Base-by-base conservation (phyloP, 257 asterid genomes). In the Ligustrum vulgare region DNA sequence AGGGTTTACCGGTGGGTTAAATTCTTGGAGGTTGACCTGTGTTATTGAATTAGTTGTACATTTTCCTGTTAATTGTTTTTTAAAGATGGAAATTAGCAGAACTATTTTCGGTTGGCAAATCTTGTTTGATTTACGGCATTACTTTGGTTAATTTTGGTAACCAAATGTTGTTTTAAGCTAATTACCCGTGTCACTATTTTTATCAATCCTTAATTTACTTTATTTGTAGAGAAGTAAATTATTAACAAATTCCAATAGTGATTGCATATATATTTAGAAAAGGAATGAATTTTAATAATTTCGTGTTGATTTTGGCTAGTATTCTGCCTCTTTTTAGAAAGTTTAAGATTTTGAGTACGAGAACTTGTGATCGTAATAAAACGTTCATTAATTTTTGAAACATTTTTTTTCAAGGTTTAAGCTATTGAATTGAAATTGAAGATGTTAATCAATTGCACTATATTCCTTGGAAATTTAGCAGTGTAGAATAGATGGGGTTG, bases 21-120 rank as follows among this genome's bases (percentile, higher is more conserved):
- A 69, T 79, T 49, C 71, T 69, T 71, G 51, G 62, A 51, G 71
- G 77, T 65, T 76, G 67, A 82, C 86, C 83, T 77, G 78, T 76
- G 79, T 74, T 78, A 51, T 64, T 73, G 84, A 22, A 60, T 23
- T 23, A 22, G 67, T 76, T 75, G 70, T 86, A 85, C 86, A 78
- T 89, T 88, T 60, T 18, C 8, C 65, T 66, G 76, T 67, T 69
- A 71, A 10, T 60, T 72, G 79, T 20, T 70, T 72, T 67, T 62
- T 74, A 36, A 32, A 58, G 75, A 39, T 72, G 74, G n/a, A 78
- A 8, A 33, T 77, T 72, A 65, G 72, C 77, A 72, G 45, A 71
- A 18, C 39, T 73, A 28, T 65, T 3, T 9, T 70, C 28, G 71
- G 76, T 70, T 81, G 79, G 75, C 37, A 79, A 43, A 75, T 81